Percentiles rank a stretch among this genome's conserved stretches.
Conservation (phyloP, 371 early-diverging fungal genomes). For the Nematocida sp. region DNA sequence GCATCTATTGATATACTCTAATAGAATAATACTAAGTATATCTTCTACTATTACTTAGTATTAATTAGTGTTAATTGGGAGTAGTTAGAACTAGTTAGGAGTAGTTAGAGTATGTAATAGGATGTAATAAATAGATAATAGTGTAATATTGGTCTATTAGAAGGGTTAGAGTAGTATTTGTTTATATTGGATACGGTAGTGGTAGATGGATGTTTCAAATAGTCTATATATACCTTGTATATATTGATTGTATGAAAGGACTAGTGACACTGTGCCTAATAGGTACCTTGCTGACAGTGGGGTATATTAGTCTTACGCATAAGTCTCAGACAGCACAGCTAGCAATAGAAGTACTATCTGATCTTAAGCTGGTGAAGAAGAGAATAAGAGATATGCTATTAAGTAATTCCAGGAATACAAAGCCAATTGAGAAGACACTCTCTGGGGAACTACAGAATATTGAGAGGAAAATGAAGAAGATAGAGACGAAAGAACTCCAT, state of each 20-base stretch:
- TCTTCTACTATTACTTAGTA: too few relatives aligned
- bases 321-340: slow-evolving; percentile 6
- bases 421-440: slow-evolving; percentile 21
- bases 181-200: slow-evolving; percentile 43
- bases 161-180: slow-evolving; percentile 13
- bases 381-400: not conserved
- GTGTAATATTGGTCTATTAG: too few relatives aligned
- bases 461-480: slow-evolving; percentile 42
- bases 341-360: slow-evolving; percentile 1
- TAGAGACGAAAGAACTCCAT: not conserved
- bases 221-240: slow-evolving; percentile 15
- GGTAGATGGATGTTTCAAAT: slow-evolving; percentile 33
- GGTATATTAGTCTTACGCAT: slow-evolving; percentile 34
- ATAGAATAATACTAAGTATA: too few relatives aligned
- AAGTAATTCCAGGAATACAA: not conserved
- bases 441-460: slow-evolving; percentile 36
- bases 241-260: slow-evolving; percentile 8
- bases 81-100: too few relatives aligned
- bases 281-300: slow-evolving; percentile 6
- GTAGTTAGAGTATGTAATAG: too few relatives aligned
- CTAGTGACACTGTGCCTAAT: slow-evolving; percentile 11
- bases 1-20: slow-evolving; percentile 6
- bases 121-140: not conserved
- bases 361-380: slow-evolving; percentile 21
- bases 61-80: too few relatives aligned